A percentile compares a stretch with the other conserved stretches of the same genome.
These are phyloP conservation scores for Sinapis alba DNA, from an alignment of 441 rosid species.

Conservation along the genomic window DNA sequence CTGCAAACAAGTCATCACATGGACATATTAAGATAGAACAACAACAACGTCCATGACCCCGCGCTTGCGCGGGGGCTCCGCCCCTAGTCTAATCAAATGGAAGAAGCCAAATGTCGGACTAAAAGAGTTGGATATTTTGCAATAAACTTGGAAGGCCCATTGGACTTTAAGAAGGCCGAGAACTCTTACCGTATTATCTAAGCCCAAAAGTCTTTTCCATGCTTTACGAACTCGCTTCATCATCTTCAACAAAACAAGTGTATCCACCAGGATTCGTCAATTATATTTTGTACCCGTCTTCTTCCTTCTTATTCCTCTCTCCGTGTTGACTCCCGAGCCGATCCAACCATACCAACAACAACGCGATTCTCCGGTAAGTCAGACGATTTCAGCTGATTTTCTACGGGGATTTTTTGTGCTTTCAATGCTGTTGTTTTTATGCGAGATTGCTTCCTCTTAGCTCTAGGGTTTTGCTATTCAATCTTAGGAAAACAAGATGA, in stretches of 20 bases:
- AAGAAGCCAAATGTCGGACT: neutral
- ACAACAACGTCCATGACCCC: too few species aligned
- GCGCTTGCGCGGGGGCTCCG: too few species aligned
- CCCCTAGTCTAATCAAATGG: too few species aligned
- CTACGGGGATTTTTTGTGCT: neutral
- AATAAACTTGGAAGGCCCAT: neutral
- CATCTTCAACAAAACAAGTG: neutral
- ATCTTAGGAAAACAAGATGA: neutral
- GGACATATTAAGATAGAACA: too few species aligned
- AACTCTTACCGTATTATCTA: neutral
- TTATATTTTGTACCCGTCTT: neutral
- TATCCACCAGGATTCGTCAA: neutral
- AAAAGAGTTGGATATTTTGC: neutral
- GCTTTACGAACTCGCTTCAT: neutral
- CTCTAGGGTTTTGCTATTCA: slow-evolving; percentile 10
- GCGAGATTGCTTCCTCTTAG: neutral
- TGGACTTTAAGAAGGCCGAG: neutral
- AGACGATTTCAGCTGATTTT: slow-evolving; percentile 2
- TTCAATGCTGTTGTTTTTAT: neutral
- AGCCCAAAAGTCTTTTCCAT: neutral
- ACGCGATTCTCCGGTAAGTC: slow-evolving; percentile 30
- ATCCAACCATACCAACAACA: slow-evolving; percentile 2
- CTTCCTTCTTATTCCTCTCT: neutral
- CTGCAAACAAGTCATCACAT: too few species aligned
- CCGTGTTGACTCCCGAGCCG: slow-evolving; percentile 33